Conservation (phyloP, 805 yeast genomes). For the Lipomyces yamanashiensis region DNA sequence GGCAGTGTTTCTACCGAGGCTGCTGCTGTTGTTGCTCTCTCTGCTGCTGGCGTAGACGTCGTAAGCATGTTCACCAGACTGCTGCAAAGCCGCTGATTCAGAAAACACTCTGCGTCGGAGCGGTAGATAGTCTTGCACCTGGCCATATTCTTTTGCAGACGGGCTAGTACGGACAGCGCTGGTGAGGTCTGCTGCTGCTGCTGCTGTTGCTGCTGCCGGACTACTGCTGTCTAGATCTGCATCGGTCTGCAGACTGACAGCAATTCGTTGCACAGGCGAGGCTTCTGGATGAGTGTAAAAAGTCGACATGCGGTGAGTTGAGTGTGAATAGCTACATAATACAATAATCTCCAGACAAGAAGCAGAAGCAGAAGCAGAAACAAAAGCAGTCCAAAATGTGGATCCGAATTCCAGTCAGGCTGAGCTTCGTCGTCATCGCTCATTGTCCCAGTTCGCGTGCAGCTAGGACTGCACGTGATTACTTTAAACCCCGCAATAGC, state of each 20-base stretch:
- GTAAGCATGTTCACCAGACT: not conserved
- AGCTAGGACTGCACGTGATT: too few relatives aligned
- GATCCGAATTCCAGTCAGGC: too few relatives aligned
- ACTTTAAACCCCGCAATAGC: too few relatives aligned
- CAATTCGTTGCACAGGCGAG: not conserved
- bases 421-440: too few relatives aligned
- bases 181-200: not conserved
- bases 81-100: constrained; percentile 9
- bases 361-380: too few relatives aligned
- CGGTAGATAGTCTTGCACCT: not conserved
- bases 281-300: not conserved
- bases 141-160: not conserved
- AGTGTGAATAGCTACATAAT: not conserved
- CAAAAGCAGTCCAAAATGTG: too few relatives aligned
- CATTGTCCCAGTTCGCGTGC: too few relatives aligned
- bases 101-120: not conserved
- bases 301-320: not conserved
- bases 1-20: not conserved
- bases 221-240: not conserved
- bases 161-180: too few relatives aligned
- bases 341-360: not conserved
- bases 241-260: not conserved
- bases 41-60: not conserved
- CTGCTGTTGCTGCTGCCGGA: not conserved
- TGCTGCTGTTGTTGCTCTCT: not conserved